phyloP scores from a whole-genome alignment of 176 grass and related monocot species.

The Sorghum bicolor region Sorghum_bicolor_NCBIv3 NC_012875.2:58369001-58369500 shows the following conservation, averaged over 20 bases:
- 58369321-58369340: slow-evolving; percentile 9
- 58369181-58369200: slow-evolving; percentile 34
- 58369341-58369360: not conserved
- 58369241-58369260: slow-evolving; percentile 59
- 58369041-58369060: not conserved
- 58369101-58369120: slow-evolving; percentile 11
- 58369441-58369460: slow-evolving; percentile 3
- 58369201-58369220: slow-evolving; percentile 94
- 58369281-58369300: slow-evolving; percentile 15
- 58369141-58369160: slow-evolving; percentile 18
- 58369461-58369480: slow-evolving; percentile 37
- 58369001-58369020: not conserved
- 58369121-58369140: slow-evolving; percentile 3
- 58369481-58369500: slow-evolving; percentile 93
- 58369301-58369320: not conserved
- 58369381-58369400: slow-evolving; percentile 10
- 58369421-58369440: slow-evolving; percentile 1
- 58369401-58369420: not conserved
- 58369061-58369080: not conserved
- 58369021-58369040: not conserved
- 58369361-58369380: not conserved
- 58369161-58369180: slow-evolving; percentile 10
- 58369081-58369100: not conserved
- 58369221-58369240: slow-evolving; percentile 92
- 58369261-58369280: slow-evolving; percentile 20